Evolutionary conservation across 495 filamentous ascomycete species (phyloP).

Genomic region (Lasiosphaeris hirsuta): DNA sequence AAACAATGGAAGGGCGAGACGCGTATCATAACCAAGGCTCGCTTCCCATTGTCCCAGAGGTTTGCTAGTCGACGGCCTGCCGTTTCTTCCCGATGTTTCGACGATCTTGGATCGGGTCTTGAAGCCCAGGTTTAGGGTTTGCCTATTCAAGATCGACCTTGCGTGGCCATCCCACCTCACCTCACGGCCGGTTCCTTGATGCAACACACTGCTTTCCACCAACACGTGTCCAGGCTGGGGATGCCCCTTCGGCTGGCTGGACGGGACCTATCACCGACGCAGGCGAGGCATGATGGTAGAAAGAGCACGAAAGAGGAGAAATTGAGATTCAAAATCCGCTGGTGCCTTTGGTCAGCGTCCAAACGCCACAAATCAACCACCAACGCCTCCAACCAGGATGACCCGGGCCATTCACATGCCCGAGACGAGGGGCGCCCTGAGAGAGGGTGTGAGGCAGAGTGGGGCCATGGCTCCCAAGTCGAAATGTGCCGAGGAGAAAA

Average conservation of each 20-base stretch:
- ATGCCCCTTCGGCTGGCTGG: constrained; percentile 2
- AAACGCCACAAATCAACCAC: constrained; percentile 5
- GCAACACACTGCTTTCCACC: background rate
- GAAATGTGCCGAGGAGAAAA: constrained; percentile 1
- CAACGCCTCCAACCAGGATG: background rate
- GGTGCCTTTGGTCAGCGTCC: background rate
- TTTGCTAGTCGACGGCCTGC: too few species aligned
- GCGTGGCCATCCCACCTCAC: too few species aligned
- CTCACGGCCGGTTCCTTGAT: too few species aligned
- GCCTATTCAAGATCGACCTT: too few species aligned
- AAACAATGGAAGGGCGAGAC: too few species aligned
- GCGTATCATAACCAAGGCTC: too few species aligned
- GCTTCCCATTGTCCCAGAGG: too few species aligned
- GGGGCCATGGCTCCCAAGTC: background rate
- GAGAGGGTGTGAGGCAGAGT: background rate
- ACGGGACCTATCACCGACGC: background rate
- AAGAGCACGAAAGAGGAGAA: background rate
- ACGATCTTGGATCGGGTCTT: too few species aligned
- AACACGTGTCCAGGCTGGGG: background rate
- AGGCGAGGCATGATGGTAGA: background rate
- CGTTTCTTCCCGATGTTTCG: too few species aligned
- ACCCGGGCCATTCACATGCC: constrained; percentile 14
- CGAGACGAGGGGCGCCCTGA: background rate
- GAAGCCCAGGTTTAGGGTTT: too few species aligned
- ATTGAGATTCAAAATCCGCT: background rate